phyloP scores from a whole-genome alignment of 2,329 filamentous ascomycete genomes.

The Fusarium sp. region DNA sequence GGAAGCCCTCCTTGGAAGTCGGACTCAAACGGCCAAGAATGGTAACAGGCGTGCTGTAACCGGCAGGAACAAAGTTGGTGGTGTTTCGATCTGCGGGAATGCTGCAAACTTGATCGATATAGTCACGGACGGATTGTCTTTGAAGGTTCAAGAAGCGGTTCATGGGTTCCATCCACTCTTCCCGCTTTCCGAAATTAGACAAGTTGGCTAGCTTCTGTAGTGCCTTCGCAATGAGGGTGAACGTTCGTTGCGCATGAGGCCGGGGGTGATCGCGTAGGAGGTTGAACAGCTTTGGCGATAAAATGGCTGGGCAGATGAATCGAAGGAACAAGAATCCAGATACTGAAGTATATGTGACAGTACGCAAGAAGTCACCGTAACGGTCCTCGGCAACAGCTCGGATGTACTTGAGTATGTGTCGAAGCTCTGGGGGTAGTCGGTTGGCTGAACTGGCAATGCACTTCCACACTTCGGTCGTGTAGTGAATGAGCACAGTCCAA shows the following conservation, averaged over 20 bases:
- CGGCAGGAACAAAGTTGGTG: constrained; percentile 75
- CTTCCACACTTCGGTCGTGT: constrained; percentile 87
- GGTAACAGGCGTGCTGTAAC: constrained; percentile 91
- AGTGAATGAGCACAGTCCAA: constrained; percentile 79
- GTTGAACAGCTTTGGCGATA: constrained; percentile 94
- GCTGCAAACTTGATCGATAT: constrained; percentile 86
- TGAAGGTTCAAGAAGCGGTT: constrained; percentile 84
- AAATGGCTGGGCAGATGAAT: constrained; percentile 95
- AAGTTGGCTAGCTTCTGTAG: constrained; percentile 92
- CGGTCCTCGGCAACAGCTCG: constrained; percentile 92
- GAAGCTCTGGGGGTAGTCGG: constrained; percentile 82
- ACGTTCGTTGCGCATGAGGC: constrained; percentile 82
- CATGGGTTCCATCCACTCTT: constrained; percentile 99
- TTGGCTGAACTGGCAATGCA: constrained; percentile 80
- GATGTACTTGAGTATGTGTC: constrained; percentile 89
- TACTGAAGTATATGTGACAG: constrained; percentile 91
- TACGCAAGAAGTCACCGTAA: constrained; percentile 91
- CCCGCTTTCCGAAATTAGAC: constrained; percentile 91
- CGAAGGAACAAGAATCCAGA: constrained; percentile 94
- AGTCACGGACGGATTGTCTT: constrained; percentile 83
- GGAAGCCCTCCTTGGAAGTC: constrained; percentile 89
- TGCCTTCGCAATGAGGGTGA: constrained; percentile 92
- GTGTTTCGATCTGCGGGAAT: constrained; percentile 78
- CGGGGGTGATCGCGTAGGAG: constrained; percentile 85
- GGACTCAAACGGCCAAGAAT: constrained; percentile 86